phyloP scores from a whole-genome alignment of 805 yeast species.

The Nakazawaea siamensis region DNA sequence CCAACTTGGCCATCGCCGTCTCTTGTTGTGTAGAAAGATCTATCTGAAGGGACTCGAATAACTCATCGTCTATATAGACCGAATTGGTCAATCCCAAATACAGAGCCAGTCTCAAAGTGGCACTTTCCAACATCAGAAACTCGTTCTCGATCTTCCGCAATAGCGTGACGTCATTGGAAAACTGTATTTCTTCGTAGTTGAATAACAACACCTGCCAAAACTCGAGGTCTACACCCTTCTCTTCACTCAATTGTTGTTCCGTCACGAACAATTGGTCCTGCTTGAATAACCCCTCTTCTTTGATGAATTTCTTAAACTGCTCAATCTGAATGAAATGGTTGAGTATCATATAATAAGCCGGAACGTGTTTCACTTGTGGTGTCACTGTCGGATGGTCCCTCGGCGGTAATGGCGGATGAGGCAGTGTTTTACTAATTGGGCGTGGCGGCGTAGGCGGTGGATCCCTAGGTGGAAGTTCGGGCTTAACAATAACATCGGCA shows the following conservation, averaged over 20 bases:
- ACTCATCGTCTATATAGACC: slow-evolving; percentile 1
- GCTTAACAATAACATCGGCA: too few species aligned
- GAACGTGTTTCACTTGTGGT: too few species aligned
- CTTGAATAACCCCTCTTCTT: neutral
- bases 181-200: slow-evolving; percentile 1
- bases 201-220: slow-evolving; percentile 8
- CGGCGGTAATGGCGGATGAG: too few species aligned
- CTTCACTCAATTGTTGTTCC: neutral
- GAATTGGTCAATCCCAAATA: slow-evolving; percentile 2
- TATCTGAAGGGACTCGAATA: neutral
- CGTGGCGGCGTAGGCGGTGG: too few species aligned
- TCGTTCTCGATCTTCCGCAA: slow-evolving; percentile 6
- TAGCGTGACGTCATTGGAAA: neutral
- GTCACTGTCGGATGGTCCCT: too few species aligned
- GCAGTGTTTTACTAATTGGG: too few species aligned
- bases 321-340: neutral
- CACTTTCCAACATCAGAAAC: neutral
- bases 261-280: neutral
- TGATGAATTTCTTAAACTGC: slow-evolving; percentile 1
- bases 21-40: slow-evolving; percentile 5
- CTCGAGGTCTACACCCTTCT: slow-evolving; percentile 2
- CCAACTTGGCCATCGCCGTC: neutral
- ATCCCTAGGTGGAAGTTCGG: too few species aligned
- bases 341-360: neutral
- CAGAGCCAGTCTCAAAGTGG: neutral